Base-by-base conservation (phyloP, 1,284 basidiomycete species). In the Anthracocystis panici-leucophaei region DNA sequence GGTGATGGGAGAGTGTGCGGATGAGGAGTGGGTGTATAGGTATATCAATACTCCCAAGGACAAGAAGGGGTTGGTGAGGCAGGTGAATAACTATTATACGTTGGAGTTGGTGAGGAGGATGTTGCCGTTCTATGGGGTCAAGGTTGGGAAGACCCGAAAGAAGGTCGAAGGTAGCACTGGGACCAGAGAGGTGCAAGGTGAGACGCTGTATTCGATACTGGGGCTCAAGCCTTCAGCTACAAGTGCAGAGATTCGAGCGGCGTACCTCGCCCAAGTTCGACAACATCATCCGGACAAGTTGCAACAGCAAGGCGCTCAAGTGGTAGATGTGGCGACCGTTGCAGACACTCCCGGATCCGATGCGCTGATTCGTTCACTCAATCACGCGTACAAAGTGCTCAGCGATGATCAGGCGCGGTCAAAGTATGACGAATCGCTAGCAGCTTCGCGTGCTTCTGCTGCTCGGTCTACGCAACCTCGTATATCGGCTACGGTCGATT, bases 11-110 rank as follows among this genome's bases (percentile, higher is more conserved):
- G 77, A 79, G 50, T 65, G 62, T 45, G 67, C 48, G 12, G 56
- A 77, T 31, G 74, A 79, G 40, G 69, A 60, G 38, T 66, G 64
- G 64, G 63, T 75, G 29, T 78, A 78, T 54, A 44, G 65, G 14
- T 62, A 77, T 31, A 66, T 72, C 55, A 79, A 77, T 29, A 61
- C 70, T 25, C 77, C 77, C 0, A 52, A 23, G 16, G 66, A 66
- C 12, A 35, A 14, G 33, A 51, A 50, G 0, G 41, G 35, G n/a
- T 23, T 77, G 23, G 42, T 67, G 5, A 27, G 63, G 5, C 75
- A 79, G 44, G 55, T 79, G 21, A 49, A 71, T 42, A 79, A 79
- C 54, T 79, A 77, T 35, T 79, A 79, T n/a, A 68, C 68, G 8
- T 11, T 50, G 20, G 42, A 54, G 21, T 31, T 72, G 45, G 69